phyloP scores from a whole-genome alignment of 768 basidiomycete genomes.

The Amanita pallidorosea region DNA sequence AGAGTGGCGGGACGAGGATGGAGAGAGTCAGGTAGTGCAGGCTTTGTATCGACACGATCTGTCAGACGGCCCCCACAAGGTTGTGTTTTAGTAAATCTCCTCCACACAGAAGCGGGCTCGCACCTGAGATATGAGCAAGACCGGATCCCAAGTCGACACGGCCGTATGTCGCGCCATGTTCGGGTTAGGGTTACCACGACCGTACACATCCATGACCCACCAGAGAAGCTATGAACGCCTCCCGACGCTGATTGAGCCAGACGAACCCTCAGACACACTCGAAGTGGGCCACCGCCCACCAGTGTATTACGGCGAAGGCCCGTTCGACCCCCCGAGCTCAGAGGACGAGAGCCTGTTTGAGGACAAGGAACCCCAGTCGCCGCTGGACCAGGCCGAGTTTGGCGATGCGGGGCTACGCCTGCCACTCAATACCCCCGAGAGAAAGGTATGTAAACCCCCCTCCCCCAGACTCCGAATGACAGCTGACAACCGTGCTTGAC shows the following conservation, averaged over 20 bases:
- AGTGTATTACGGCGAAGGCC: conserved; percentile 65
- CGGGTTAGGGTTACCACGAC: conserved; percentile 9
- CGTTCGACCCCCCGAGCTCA: conserved; percentile 73
- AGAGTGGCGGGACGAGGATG: conserved; percentile 70
- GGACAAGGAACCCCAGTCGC: conserved; percentile 22
- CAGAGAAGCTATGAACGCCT: conserved; percentile 7
- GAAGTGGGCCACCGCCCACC: conserved; percentile 11
- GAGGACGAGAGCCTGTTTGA: conserved; percentile 53
- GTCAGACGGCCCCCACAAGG: no score
- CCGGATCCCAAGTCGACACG: conserved; percentile 73
- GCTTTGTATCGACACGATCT: conserved; percentile 87
- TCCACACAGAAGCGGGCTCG: no score
- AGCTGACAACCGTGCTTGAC: neutral
- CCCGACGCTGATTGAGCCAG: neutral
- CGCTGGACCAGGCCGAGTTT: conserved; percentile 6
- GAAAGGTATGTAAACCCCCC: neutral
- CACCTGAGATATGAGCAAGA: conserved; percentile 80
- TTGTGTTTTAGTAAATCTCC: no score
- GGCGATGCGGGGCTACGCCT: conserved; percentile 8
- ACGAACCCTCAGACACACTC: no score
- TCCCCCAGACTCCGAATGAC: neutral
- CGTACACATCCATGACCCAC: no score
- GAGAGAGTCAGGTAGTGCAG: conserved; percentile 89
- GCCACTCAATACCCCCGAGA: neutral
- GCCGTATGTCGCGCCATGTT: conserved; percentile 28